phyloP scores from a whole-genome alignment of 2,329 filamentous ascomycete genomes.

The Cladosporium sp. region DNA sequence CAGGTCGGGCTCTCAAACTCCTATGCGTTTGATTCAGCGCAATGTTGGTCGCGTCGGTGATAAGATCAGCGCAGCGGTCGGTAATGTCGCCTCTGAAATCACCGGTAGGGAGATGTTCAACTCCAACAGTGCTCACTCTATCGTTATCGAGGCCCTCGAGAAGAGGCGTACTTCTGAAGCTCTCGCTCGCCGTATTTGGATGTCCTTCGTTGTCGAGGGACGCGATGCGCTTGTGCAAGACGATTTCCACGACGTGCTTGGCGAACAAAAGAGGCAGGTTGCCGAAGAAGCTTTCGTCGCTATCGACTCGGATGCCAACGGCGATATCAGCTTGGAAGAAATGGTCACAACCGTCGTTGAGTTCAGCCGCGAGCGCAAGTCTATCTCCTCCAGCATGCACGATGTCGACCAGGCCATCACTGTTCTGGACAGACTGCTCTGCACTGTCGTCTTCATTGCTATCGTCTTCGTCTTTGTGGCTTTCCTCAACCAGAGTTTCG shows the following conservation, averaged over 20 bases:
- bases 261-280: conserved; percentile 65
- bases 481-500: conserved; percentile 83
- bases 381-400: conserved; percentile 90
- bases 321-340: conserved; percentile 91
- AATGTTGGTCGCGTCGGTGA: conserved; percentile 73
- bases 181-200: conserved; percentile 92
- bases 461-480: conserved; percentile 63
- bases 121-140: conserved; percentile 80
- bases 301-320: conserved; percentile 84
- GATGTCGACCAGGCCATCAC: conserved; percentile 93
- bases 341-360: conserved; percentile 87
- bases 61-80: conserved; percentile 89
- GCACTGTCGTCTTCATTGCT: conserved; percentile 75
- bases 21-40: conserved; percentile 68
- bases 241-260: conserved; percentile 85
- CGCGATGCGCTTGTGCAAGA: conserved; percentile 73
- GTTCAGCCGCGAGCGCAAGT: conserved; percentile 79
- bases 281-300: conserved; percentile 80
- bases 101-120: conserved; percentile 96
- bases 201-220: conserved; percentile 94
- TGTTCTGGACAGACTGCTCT: conserved; percentile 81
- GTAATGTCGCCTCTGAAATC: conserved; percentile 89
- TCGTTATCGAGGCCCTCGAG: conserved; percentile 85
- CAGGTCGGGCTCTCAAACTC: conserved; percentile 63
- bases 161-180: conserved; percentile 81